Evolutionary conservation across 371 early-diverging fungal species (phyloP), one percentile per base, ranked within the genome.

Genomic region (Mortierella sp.): DNA sequence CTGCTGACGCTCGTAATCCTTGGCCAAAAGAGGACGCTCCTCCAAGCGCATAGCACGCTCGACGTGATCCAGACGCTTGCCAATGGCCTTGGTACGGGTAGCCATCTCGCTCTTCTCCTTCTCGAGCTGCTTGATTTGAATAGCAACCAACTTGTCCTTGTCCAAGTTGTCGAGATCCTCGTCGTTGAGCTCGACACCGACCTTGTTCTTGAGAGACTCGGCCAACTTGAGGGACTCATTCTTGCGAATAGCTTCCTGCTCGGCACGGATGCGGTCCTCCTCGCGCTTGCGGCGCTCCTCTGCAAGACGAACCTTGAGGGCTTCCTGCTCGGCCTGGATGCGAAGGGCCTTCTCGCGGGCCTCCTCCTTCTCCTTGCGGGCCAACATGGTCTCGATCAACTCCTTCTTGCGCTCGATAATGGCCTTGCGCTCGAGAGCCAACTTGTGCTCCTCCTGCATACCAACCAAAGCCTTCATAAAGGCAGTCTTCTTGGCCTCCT

Each of bases 11-110:
- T 96, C 97, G 85, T 97, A 98, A 88, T 98, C 99, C 83, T 95
- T 92, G 54, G 93, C 94, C 74, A 98, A 92, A 26, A 98, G 89
- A 43, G 99, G 97, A 80, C 95, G 95, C 91, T 99, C 99, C 82
- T 95, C 95, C 88, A 94, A 92, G 80, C 99, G 97, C 89, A 91
- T 95, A n/a, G 99, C 99, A 88, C 99, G 97, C 89, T 98, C 98
- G n/a, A 94, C 89, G 87, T 98, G 97, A 88, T 99, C 99, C 53
- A 96, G 78, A 81, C 95, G 93, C 84, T 96, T 96, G 80, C 91
- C 90, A 74, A 96, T 89, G 50, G 93, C 87, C 89, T 92, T 94
- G 77, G 96, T 91, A 78, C 95, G 93, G 59, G 92, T 87, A 75
- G 93, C 91, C 82, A 95, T 89, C 83, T 97, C 98, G 50, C 91